Percentiles rank a stretch among this genome's conserved stretches.
Conservation (phyloP, 2,329 filamentous ascomycete genomes). For the Penicillium paneum region DNA sequence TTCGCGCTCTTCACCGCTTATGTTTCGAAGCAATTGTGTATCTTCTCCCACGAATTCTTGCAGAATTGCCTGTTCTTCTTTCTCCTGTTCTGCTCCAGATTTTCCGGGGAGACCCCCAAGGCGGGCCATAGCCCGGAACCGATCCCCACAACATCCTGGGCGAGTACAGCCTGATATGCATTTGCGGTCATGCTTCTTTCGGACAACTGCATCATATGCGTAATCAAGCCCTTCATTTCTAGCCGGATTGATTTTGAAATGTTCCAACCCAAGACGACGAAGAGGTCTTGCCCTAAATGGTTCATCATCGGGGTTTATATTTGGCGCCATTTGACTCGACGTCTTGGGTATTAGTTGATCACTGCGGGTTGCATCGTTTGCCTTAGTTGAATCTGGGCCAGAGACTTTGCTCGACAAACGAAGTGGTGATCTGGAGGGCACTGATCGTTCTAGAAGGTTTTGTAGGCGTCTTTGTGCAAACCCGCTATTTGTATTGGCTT, state of each 20-base stretch:
- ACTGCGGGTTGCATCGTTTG: neutral
- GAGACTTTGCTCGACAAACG: neutral
- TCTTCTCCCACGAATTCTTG: conserved; percentile 56
- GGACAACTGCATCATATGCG: conserved; percentile 72
- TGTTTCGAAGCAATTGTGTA: conserved; percentile 37
- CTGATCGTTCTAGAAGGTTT: conserved; percentile 31
- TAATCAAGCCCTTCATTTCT: conserved; percentile 68
- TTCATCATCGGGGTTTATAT: conserved; percentile 31
- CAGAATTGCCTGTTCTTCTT: conserved; percentile 32
- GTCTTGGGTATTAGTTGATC: neutral
- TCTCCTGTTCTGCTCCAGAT: conserved; percentile 10
- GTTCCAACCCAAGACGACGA: conserved; percentile 58
- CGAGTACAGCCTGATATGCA: conserved; percentile 72
- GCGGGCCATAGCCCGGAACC: conserved; percentile 64
- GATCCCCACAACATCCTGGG: conserved; percentile 70
- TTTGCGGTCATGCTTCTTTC: conserved; percentile 65
- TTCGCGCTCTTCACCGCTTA: conserved; percentile 60
- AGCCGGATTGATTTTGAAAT: conserved; percentile 79
- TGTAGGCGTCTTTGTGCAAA: conserved; percentile 28
- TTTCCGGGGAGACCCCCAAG: conserved; percentile 33
- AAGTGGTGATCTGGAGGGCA: conserved; percentile 23
- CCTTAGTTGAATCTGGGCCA: neutral
- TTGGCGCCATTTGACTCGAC: conserved; percentile 5
- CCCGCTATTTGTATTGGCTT: neutral
- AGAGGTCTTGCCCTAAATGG: conserved; percentile 59